Evolutionary conservation across 2,329 filamentous ascomycete species (phyloP), one percentile per base, ranked within the genome.

Genomic region (Hymenoscyphus albidus): DNA sequence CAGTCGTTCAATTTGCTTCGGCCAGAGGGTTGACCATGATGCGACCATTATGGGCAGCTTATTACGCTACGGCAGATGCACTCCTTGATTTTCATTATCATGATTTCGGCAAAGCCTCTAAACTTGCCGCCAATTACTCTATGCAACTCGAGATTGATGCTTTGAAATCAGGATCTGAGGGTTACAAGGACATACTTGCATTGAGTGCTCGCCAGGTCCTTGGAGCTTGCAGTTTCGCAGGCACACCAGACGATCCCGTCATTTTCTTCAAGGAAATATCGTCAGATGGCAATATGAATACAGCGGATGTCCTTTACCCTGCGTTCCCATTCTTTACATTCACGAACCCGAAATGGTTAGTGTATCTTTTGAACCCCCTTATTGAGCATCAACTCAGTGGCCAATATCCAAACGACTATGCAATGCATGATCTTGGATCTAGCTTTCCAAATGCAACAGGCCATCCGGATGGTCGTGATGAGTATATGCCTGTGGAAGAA

Each of bases 181-280:
- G 90, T 68, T 93, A 93, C 70, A 87, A 88, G 40, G 89, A 92
- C 70, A 92, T 93, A 64, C 87, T 91, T 27, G 87, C 90, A 1
- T 81, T 95, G 57, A 91, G 88, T 64, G 91, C 91, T 59, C 86
- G 92, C 57, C 92, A 96, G 74, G 89, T 92, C 14, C 82, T 95
- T 74, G 92, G 91, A 6, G 91, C 89, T 1, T 92, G 89, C 3
- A 88, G 86, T 68, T 92, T 93, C 78, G 84, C 89, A 6, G 85
- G 90, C 55, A 90, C 90, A 22, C 84, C 88, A 1, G 84, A 92
- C 3, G 82, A 86, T 67, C 89, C 90, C 0, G 82, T 94, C 54
- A 76, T 95, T 27, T 95, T 95, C 77, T 78, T 94, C 66, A 95
- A 95, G 74, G 92, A 95, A 75, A 94, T 95, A 63, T 92, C 90